A percentile compares a stretch with the other conserved stretches of the same genome.
phyloP scores from a whole-genome alignment of 805 yeast species.

The Starmerella ratchasimensis region DNA sequence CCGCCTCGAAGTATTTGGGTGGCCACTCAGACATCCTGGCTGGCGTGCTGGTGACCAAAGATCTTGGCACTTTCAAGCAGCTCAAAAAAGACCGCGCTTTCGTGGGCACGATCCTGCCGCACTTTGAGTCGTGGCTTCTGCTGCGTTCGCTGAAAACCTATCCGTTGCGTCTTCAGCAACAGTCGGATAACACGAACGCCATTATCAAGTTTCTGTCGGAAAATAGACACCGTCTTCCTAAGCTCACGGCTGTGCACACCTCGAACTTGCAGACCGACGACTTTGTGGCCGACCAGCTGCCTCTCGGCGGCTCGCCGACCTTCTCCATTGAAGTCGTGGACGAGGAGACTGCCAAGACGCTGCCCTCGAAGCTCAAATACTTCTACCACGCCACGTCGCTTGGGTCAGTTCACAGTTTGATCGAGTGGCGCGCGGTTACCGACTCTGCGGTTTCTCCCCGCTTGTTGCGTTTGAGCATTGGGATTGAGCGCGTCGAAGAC shows the following conservation, averaged over 20 bases:
- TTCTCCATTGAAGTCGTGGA: conserved; percentile 47
- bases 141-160: conserved; percentile 70
- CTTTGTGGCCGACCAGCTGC: conserved; percentile 51
- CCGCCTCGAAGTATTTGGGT: conserved; percentile 86
- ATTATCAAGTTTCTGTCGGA: conserved; percentile 47
- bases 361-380: conserved; percentile 17
- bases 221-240: conserved; percentile 36
- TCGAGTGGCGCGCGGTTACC: conserved; percentile 79
- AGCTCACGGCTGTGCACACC: conserved; percentile 44
- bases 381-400: conserved; percentile 87
- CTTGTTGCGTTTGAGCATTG: conserved; percentile 63
- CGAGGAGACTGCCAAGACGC: conserved; percentile 40
- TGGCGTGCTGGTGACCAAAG: conserved; percentile 60
- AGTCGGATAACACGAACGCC: conserved; percentile 46
- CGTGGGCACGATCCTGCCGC: conserved; percentile 68
- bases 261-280: conserved; percentile 64
- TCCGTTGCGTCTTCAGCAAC: conserved; percentile 55
- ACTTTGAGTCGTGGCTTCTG: conserved; percentile 59
- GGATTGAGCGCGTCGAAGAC: conserved; percentile 65
- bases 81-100: conserved; percentile 50
- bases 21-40: conserved; percentile 88
- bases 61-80: conserved; percentile 43
- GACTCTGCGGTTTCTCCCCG: conserved; percentile 44
- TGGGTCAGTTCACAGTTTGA: conserved; percentile 82
- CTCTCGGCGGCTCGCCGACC: conserved; percentile 49